Evolutionary conservation across 129 eudicot genomes (phyloP).

Genomic region (Heracleum sosnowskyi): DNA sequence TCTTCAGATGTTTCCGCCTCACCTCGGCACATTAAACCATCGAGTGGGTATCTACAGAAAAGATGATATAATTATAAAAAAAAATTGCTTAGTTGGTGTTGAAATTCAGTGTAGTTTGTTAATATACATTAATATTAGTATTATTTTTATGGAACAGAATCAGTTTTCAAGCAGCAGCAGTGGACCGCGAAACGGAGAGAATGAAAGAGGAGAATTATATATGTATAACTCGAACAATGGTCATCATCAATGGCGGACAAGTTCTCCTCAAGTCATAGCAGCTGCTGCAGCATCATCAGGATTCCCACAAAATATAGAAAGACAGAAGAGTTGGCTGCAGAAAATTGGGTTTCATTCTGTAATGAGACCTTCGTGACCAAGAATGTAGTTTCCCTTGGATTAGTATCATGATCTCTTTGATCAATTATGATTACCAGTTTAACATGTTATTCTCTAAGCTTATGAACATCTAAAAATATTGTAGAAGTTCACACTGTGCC

Average conservation of each 20-base stretch:
- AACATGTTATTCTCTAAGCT: not conserved
- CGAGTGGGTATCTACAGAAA: slow-evolving; percentile 30
- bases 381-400: not conserved
- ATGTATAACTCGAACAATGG: slow-evolving; percentile 10
- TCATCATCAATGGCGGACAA: slow-evolving; percentile 27
- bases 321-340: slow-evolving; percentile 50
- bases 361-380: slow-evolving; percentile 35
- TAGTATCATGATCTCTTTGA: not conserved
- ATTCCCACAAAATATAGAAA: slow-evolving; percentile 52
- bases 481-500: not conserved
- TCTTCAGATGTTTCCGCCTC: slow-evolving; percentile 45
- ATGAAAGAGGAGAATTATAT: slow-evolving; percentile 21
- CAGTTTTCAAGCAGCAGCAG: slow-evolving; percentile 46
- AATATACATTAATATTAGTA: not conserved
- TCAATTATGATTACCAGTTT: not conserved
- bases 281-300: slow-evolving; percentile 99
- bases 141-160: slow-evolving; percentile 14
- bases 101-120: not conserved
- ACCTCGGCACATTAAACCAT: slow-evolving; percentile 33
- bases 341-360: slow-evolving; percentile 40
- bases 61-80: not conserved
- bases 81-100: not conserved
- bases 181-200: slow-evolving; percentile 23
- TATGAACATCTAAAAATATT: not conserved
- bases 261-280: slow-evolving; percentile 43